Evolutionary conservation across 768 basidiomycete genomes (phyloP), one percentile per base, ranked within the genome.

Genomic region (Pleurotus sapidus): DNA sequence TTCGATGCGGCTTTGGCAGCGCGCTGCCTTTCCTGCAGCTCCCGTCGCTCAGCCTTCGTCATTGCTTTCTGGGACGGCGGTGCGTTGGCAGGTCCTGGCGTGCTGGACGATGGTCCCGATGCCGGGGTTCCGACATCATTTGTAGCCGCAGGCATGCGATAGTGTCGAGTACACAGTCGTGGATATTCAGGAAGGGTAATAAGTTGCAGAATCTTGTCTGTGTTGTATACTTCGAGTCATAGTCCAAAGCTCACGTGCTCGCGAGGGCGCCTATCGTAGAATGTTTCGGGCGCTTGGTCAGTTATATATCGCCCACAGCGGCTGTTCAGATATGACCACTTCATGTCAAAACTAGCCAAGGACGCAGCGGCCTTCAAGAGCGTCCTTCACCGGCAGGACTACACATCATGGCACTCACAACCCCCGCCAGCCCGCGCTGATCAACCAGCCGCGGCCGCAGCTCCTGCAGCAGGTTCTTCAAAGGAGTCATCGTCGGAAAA

Each of bases 1-100:
- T 77, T 86, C 66, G 67, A 76, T 59, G 77, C 73, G 12, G 73
- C 65, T 70, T 93, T 93, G n/a, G 88, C 88, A 8, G 90, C 91
- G 53, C 90, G 79, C 65, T 93, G 89, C 61, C 77, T 79, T 67
- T 91, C 90, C 68, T 93, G 91, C 14, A 89, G 77, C 64, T 89
- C 91, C 63, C 89, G 77, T 25, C 91, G 81, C 66, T 91, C 89
- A 4, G 88, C 87, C 70, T 91, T 94, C 25, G 89, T 84, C 83
- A 89, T 87, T 42, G 81, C 79, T 65, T 89, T 89, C 66, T 89
- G 87, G 11, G 83, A 76, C 59, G 77, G 74, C 49, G 74, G 74
- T 14, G 69, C 71, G 43, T 34, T 54, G 38, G 68, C 60, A 34
- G 30, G 30, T 51, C 68, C 18, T 43, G 60, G 17, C 49, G 57